These are phyloP conservation scores for Hansfordia pulvinata DNA, from an alignment of 2,329 filamentous ascomycete species.

Conservation along the genomic window DNA sequence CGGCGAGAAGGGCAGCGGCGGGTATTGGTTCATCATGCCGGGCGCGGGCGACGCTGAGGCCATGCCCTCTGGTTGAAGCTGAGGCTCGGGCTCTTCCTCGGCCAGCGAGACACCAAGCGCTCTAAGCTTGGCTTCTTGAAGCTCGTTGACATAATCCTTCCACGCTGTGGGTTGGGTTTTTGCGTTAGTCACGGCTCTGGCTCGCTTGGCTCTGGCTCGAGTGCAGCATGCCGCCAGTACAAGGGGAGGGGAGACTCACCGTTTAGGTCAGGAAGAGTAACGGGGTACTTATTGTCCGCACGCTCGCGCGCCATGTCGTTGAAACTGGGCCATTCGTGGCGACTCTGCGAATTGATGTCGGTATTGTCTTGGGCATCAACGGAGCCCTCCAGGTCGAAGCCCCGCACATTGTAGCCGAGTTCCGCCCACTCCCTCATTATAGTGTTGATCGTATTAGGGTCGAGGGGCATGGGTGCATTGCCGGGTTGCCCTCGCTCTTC, in stretches of 20 bases:
- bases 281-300: conserved; percentile 35
- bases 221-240: no score
- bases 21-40: conserved; percentile 51
- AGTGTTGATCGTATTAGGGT: conserved; percentile 37
- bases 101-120: conserved; percentile 78
- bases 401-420: conserved; percentile 53
- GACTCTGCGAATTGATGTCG: conserved; percentile 45
- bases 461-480: conserved; percentile 38
- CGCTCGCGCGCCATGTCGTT: conserved; percentile 45
- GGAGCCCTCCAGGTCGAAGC: conserved; percentile 51
- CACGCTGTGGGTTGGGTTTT: conserved; percentile 26
- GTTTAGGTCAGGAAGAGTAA: conserved; percentile 58
- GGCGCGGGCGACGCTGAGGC: conserved; percentile 60
- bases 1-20: conserved; percentile 68
- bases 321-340: conserved; percentile 52
- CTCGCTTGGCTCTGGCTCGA: no score
- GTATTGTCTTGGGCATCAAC: conserved; percentile 12
- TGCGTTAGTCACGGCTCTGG: conserved; percentile 4
- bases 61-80: no score
- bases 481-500: conserved; percentile 49
- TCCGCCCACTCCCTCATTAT: conserved; percentile 56
- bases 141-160: conserved; percentile 66
- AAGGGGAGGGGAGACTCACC: conserved; percentile 23
- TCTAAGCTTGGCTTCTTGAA: conserved; percentile 84
- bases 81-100: conserved; percentile 52